Evolutionary conservation across 2,329 filamentous ascomycete genomes (phyloP).

Genomic region (Emydomyces testavorans): DNA sequence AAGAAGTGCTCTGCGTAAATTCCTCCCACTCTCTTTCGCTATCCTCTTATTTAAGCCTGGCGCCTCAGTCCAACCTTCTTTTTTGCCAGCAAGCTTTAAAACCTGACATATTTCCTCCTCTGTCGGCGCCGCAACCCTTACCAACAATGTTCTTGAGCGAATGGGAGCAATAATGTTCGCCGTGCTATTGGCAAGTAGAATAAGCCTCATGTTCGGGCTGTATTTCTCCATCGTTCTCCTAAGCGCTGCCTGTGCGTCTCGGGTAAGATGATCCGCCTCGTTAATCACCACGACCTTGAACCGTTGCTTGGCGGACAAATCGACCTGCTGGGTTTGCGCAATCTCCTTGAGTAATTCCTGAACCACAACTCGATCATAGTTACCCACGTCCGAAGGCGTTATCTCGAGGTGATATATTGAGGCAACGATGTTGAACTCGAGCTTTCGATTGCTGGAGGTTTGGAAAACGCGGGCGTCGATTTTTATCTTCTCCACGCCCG

Average conservation of each 20-base stretch:
- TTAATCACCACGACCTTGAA: conserved; percentile 99
- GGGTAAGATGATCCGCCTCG: conserved; percentile 84
- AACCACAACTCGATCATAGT: conserved; percentile 88
- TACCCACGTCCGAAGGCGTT: conserved; percentile 91
- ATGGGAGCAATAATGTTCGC: conserved; percentile 99
- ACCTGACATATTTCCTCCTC: conserved; percentile 74
- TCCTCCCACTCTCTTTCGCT: conserved; percentile 79
- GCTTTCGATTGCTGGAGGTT: conserved; percentile 87
- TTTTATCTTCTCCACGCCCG: conserved; percentile 99
- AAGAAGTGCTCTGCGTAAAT: conserved; percentile 75
- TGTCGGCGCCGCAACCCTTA: conserved; percentile 80
- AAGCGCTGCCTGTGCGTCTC: conserved; percentile 90
- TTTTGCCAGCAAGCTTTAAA: conserved; percentile 57
- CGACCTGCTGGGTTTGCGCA: conserved; percentile 97
- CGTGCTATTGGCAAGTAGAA: conserved; percentile 87
- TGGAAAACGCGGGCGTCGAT: conserved; percentile 96
- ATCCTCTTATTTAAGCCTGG: conserved; percentile 70
- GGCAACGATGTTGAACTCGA: conserved; percentile 97
- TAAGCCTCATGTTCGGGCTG: conserved; percentile 83
- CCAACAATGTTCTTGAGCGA: conserved; percentile 76
- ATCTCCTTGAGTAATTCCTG: conserved; percentile 96
- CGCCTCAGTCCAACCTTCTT: conserved; percentile 70
- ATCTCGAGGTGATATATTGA: conserved; percentile 98
- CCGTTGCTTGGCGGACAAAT: conserved; percentile 73
- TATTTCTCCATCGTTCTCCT: conserved; percentile 99